Evolutionary conservation across 2,329 filamentous ascomycete species (phyloP).

Genomic region (Penicillium sp.): DNA sequence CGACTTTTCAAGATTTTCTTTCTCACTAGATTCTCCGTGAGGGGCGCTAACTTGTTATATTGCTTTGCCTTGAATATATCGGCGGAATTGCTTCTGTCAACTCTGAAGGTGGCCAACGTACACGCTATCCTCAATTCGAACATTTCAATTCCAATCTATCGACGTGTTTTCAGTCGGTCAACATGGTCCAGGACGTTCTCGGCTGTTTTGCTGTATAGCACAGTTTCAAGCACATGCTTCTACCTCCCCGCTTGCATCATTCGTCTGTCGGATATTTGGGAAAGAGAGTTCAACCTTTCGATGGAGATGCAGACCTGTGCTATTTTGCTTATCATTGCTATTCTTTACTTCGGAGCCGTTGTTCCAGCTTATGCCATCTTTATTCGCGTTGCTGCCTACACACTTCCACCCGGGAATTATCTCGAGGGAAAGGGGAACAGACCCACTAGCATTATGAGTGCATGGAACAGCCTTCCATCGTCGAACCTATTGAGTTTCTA

Average conservation of each 20-base stretch:
- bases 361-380: slow-evolving; percentile 8
- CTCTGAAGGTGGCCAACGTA: slow-evolving; percentile 2
- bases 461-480: slow-evolving; percentile 1
- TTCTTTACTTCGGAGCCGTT: slow-evolving; percentile 3
- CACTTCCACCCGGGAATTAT: not conserved
- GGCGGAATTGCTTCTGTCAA: slow-evolving; percentile 1
- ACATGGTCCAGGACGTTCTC: slow-evolving; percentile 1
- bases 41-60: not conserved
- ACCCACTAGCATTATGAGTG: not conserved
- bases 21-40: not conserved
- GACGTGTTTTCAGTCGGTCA: not conserved
- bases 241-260: slow-evolving; percentile 2
- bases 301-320: not conserved
- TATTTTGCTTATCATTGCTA: not conserved
- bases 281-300: not conserved
- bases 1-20: not conserved
- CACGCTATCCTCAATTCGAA: not conserved
- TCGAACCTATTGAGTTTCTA: not conserved
- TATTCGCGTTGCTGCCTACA: slow-evolving; percentile 5
- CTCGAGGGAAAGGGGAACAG: not conserved
- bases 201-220: slow-evolving; percentile 3
- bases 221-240: slow-evolving; percentile 2
- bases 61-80: not conserved
- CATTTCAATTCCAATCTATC: not conserved
- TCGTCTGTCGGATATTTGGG: not conserved